Evolutionary conservation across 257 asterid species (phyloP).

Genomic region (Forsythia viridissima): DNA sequence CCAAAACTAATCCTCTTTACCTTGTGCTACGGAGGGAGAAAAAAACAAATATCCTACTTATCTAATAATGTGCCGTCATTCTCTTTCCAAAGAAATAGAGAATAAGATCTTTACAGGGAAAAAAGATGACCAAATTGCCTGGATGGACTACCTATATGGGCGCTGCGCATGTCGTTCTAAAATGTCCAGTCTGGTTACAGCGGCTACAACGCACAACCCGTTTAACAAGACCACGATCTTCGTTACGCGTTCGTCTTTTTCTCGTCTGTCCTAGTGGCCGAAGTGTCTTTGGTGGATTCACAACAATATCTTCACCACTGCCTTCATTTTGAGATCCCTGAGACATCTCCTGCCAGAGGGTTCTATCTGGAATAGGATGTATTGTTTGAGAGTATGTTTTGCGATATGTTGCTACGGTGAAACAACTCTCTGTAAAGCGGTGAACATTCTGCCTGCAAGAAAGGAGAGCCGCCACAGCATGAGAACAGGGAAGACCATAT

Average conservation of each 20-base stretch:
- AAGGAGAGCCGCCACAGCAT: constrained; percentile 68
- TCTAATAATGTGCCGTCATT: background rate
- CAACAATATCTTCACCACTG: constrained; percentile 30
- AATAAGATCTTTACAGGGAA: constrained; percentile 29
- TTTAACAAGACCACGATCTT: constrained; percentile 42
- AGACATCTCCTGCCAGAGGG: constrained; percentile 54
- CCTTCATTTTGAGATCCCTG: constrained; percentile 27
- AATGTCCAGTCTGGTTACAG: constrained; percentile 78
- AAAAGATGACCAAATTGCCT: background rate
- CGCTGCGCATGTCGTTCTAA: constrained; percentile 73
- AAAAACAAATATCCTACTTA: too few species aligned
- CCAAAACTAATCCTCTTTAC: constrained; percentile 8
- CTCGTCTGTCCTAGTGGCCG: constrained; percentile 50
- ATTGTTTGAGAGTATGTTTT: constrained; percentile 69
- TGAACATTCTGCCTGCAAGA: constrained; percentile 74
- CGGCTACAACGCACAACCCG: constrained; percentile 77
- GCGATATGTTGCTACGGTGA: constrained; percentile 57
- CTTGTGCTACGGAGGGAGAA: background rate
- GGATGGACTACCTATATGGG: constrained; percentile 42
- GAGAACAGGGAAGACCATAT: constrained; percentile 65
- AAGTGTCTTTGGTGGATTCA: constrained; percentile 64
- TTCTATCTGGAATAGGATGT: constrained; percentile 70
- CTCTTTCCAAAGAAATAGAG: background rate
- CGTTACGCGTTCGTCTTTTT: constrained; percentile 48
- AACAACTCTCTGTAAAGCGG: constrained; percentile 66